Evolutionary conservation across 257 asterid genomes (phyloP).

Genomic region (Scutellaria barbata): DNA sequence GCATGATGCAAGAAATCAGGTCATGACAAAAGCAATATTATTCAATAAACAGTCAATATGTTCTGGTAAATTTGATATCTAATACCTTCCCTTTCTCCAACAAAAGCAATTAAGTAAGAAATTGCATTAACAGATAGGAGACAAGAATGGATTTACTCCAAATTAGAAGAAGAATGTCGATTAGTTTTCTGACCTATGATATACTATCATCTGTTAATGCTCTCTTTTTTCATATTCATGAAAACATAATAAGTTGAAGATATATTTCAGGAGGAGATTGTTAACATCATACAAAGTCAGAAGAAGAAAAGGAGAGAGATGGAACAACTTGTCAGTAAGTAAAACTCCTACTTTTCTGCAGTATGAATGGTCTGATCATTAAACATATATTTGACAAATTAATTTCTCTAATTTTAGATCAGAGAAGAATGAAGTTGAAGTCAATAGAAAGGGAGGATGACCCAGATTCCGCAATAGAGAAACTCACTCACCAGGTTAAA

Average conservation of each 20-base stretch:
- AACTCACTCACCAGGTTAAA: slow-evolving; percentile 57
- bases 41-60: too few relatives aligned
- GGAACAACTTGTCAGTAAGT: slow-evolving; percentile 75
- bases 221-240: slow-evolving; percentile 23
- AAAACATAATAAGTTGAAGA: slow-evolving; percentile 21
- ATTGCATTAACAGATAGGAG: background rate
- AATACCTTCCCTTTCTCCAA: too few relatives aligned
- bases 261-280: slow-evolving; percentile 66
- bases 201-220: slow-evolving; percentile 13
- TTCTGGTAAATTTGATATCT: too few relatives aligned
- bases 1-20: too few relatives aligned
- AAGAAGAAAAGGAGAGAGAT: slow-evolving; percentile 56
- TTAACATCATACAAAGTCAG: slow-evolving; percentile 43
- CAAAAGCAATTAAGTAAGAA: slow-evolving; percentile 12
- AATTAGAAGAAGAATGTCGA: background rate
- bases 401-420: slow-evolving; percentile 47
- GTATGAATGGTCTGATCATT: background rate
- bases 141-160: background rate
- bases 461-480: slow-evolving; percentile 54
- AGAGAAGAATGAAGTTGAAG: slow-evolving; percentile 55
- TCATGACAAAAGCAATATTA: too few relatives aligned
- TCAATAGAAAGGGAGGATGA: slow-evolving; percentile 68
- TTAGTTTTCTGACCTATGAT: background rate
- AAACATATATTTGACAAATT: slow-evolving; percentile 15
- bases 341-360: slow-evolving; percentile 31